Conservation (phyloP, 306 rosid species). For the Vigna angularis region DNA sequence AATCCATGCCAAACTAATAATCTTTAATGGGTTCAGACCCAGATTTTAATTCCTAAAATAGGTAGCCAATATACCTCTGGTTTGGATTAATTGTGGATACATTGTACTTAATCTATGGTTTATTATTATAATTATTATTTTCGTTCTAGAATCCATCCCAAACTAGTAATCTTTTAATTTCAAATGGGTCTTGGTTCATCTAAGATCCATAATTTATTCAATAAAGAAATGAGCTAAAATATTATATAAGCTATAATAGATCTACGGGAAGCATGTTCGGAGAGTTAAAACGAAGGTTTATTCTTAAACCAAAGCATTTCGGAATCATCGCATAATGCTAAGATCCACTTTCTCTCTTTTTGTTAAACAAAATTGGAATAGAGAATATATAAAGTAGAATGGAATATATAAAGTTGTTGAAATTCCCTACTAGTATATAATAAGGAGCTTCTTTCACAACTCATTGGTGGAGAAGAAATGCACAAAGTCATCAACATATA, state of each 20-base stretch:
- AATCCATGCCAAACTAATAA: neutral
- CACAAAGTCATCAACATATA: neutral
- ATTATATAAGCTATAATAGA: neutral
- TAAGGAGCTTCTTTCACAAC: neutral
- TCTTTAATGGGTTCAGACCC: no score
- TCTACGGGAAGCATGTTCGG: neutral
- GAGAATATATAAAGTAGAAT: no score
- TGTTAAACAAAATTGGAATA: no score
- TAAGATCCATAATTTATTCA: neutral
- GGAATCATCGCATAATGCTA: neutral
- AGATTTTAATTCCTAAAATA: no score
- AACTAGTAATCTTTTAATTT: constrained; percentile 2
- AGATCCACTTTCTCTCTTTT: neutral
- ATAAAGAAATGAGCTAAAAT: neutral
- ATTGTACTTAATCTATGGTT: no score
- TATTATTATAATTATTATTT: no score
- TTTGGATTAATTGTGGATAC: no score
- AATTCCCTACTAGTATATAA: no score
- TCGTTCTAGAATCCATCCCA: neutral
- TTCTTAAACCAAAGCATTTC: neutral
- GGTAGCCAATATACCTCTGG: no score
- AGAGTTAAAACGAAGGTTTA: neutral
- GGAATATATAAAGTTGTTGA: no score
- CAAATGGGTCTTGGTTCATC: neutral
- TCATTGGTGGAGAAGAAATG: neutral